Base-by-base conservation (phyloP, 169 alveolate species). In the Babesia caballi region DNA sequence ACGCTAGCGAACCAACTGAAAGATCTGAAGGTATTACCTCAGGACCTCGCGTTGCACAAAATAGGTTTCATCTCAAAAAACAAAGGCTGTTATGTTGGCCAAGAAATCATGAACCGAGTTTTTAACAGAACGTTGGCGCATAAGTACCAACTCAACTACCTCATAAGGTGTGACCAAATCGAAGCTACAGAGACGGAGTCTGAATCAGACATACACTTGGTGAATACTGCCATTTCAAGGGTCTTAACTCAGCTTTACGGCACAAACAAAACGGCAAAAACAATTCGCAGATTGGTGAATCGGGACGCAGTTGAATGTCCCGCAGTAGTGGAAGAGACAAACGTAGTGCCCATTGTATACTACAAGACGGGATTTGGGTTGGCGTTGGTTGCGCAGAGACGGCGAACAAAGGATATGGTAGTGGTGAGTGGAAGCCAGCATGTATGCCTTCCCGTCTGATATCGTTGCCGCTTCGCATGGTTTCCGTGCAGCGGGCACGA, bases 31-130 rank as follows among this genome's bases (percentile, higher is more conserved):
- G 19, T 82, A 60, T 28, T 83, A 72, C 91, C 91, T 30, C 85
- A 78, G 41, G 93, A 88, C 38, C 36, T 88, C 68, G 73, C 58
- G 33, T 60, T 84, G 58, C 83, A 84, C 51, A 81, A 66, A 46
- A 28, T 74, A 35, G 80, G 80, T 35, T 84, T 77, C 71, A 42
- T 88, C 40, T 28, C 85, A 7, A 46, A 67, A 27, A 83, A 83
- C 65, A 88, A 88, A 66, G 93, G 93, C 0, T 88, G 93, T 35
- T 88, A 83, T 50, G 85, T 84, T 19, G 93, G 93, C 47, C 93
- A 88, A 50, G 93, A 88, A 51, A 82, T 82, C 19, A 77, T 88
- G 69, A 88, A 88, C 57, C 81, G 91, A 36, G 60, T 80, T 3
- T 27, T 77, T 28, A 88, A 83, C 50, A 74, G 81, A 32, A 81